phyloP scores from a whole-genome alignment of 164 flowering plant genomes.

The Tetracentron sinense region DNA sequence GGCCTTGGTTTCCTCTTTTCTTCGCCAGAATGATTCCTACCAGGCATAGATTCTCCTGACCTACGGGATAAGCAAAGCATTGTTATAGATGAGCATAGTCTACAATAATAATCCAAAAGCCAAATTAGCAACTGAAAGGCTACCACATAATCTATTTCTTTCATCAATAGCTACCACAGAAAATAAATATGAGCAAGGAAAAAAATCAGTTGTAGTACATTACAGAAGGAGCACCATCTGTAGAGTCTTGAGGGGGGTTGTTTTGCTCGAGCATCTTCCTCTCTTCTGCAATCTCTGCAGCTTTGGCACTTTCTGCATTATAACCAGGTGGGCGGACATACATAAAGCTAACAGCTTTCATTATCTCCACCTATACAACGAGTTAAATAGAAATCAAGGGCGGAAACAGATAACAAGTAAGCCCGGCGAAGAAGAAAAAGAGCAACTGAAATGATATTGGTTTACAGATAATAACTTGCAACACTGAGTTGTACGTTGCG shows the following conservation, averaged over 20 bases:
- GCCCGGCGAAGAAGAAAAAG: not conserved
- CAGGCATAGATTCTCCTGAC: conserved; percentile 19
- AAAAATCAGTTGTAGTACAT: not conserved
- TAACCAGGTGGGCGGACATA: conserved; percentile 98
- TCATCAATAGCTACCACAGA: no score
- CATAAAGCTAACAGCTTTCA: conserved; percentile 99
- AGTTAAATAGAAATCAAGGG: not conserved
- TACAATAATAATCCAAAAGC: not conserved
- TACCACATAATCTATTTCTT: no score
- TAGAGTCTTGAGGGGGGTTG: conserved; percentile 22
- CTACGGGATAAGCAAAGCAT: conserved; percentile 23
- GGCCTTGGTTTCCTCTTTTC: conserved; percentile 72
- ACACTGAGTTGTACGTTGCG: no score
- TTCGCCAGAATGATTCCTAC: conserved; percentile 18
- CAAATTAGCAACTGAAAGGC: no score
- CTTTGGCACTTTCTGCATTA: conserved; percentile 94
- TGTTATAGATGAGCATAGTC: not conserved
- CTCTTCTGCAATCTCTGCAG: conserved; percentile 85
- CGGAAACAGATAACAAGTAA: not conserved
- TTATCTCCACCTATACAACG: conserved; percentile 62
- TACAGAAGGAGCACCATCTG: conserved; percentile 23
- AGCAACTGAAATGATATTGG: not conserved
- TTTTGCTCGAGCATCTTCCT: conserved; percentile 34
- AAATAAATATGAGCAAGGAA: not conserved
- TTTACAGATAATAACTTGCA: no score